Conservation (phyloP, 805 yeast species). For the Pichia heedii region DNA sequence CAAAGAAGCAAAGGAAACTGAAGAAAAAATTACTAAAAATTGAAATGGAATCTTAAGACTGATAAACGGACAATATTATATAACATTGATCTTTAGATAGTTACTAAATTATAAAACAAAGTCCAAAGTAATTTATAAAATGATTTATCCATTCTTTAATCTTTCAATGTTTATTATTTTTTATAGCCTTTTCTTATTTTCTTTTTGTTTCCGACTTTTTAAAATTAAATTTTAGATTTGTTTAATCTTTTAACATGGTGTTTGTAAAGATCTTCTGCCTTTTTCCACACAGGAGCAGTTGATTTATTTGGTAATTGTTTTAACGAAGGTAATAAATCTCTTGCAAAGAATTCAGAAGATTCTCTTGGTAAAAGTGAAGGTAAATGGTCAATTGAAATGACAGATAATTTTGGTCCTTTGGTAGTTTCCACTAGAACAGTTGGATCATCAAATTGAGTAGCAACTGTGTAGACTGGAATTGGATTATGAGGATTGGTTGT, state of each 20-base stretch:
- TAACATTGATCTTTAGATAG: no score
- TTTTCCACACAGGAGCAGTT: conserved; percentile 83
- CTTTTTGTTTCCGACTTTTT: no score
- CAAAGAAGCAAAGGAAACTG: conserved; percentile 34
- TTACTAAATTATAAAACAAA: no score
- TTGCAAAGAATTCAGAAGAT: conserved; percentile 85
- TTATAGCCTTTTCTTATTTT: no score
- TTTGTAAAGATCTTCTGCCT: conserved; percentile 76
- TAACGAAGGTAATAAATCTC: conserved; percentile 82
- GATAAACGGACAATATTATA: no score
- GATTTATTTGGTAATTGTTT: conserved; percentile 75
- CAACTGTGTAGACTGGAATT: conserved; percentile 82
- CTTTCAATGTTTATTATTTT: no score
- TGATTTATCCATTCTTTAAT: no score
- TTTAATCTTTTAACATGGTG: conserved; percentile 72
- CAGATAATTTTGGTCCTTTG: conserved; percentile 79
- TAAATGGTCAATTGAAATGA: conserved; percentile 90
- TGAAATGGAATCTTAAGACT: conserved; percentile 41
- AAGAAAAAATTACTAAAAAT: conserved; percentile 39
- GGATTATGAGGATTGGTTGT: conserved; percentile 99
- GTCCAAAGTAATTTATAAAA: no score
- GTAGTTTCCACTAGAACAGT: conserved; percentile 77
- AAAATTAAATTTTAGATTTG: conserved; percentile 31
- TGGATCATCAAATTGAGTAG: conserved; percentile 87
- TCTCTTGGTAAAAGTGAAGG: conserved; percentile 96